Base-by-base conservation (phyloP, 2,329 filamentous ascomycete species). In the Geosmithia morbida region DNA sequence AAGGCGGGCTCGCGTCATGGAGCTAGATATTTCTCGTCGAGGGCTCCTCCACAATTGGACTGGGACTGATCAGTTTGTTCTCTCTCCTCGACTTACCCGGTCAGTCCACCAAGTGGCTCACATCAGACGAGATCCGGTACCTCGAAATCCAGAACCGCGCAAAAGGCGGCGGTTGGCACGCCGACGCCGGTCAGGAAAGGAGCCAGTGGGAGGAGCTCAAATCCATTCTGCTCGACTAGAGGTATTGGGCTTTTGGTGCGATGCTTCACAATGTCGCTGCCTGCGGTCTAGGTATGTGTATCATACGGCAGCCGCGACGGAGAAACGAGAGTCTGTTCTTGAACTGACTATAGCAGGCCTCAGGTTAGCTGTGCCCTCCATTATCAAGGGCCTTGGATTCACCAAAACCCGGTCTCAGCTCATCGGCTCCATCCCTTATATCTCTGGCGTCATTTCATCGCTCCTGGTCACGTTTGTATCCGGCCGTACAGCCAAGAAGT, bases 371-470 rank as follows among this genome's bases (percentile, higher is more conserved):
- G 59, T 82, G 0, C 82, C 81, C 0, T 79, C 74, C 2, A 83
- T 85, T 48, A 77, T 83, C 46, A 69, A 70, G 13, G 69, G 72
- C 40, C 61, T 82, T 1, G 75, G 78, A 3, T 82, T 79, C 55
- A 66, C 66, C 0, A 66, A 68, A 3, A 72, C 71, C 63, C 68
- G 66, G 2, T 77, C 80, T 0, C 81, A 85, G 56, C 66, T 85
- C 0, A 75, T 85, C 68, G 84, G 78, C 1, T 72, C 82, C 0
- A 74, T 56, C 51, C 77, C 66, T 53, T 77, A 64, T 58, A 72
- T 83, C 56, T 72, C 77, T 1, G 82, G 85, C n/a, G 78, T 81
- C 45, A 74, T 77, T 4, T 56, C 78, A 1, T 68, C 75, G 2
- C 63, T 82, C 0, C 44, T 69, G 0, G 65, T 70, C 0, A 77